Conservation (phyloP, 2,329 filamentous ascomycete species). For the Chaetothyriales sp. region DNA sequence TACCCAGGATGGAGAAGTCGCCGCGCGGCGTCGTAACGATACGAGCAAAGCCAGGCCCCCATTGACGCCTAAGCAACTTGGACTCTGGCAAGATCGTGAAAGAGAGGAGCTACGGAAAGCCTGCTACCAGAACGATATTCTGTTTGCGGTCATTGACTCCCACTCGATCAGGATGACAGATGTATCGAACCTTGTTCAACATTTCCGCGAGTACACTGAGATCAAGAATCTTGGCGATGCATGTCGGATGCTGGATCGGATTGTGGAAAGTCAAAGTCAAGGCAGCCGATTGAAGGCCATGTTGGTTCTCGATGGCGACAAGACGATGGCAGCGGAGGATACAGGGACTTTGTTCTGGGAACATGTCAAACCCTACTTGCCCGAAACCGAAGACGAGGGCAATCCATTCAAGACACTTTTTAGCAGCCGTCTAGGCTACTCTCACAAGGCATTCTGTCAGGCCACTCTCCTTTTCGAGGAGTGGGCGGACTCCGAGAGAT, state of each 20-base stretch:
- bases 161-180: constrained; percentile 14
- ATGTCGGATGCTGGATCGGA: constrained; percentile 21
- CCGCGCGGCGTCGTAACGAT: constrained; percentile 27
- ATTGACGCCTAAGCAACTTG: constrained; percentile 26
- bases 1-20: constrained; percentile 24
- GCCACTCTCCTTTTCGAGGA: constrained; percentile 40
- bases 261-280: constrained; percentile 18
- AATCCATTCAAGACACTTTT: constrained; percentile 27
- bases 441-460: constrained; percentile 41
- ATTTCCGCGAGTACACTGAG: constrained; percentile 28
- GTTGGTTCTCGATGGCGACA: constrained; percentile 45
- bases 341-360: constrained; percentile 39
- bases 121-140: constrained; percentile 33
- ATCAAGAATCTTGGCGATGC: constrained; percentile 25
- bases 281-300: constrained; percentile 26
- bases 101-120: constrained; percentile 27
- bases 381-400: constrained; percentile 22
- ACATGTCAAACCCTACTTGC: constrained; percentile 1
- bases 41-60: constrained; percentile 21
- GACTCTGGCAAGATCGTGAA: constrained; percentile 36
- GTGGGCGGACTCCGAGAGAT: constrained; percentile 22
- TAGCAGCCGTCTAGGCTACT: constrained; percentile 32
- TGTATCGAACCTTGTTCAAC: constrained; percentile 19
- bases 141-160: constrained; percentile 26
- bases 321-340: constrained; percentile 38